phyloP scores from a whole-genome alignment of 441 rosid species.

The Populus trichocarpa region DNA sequence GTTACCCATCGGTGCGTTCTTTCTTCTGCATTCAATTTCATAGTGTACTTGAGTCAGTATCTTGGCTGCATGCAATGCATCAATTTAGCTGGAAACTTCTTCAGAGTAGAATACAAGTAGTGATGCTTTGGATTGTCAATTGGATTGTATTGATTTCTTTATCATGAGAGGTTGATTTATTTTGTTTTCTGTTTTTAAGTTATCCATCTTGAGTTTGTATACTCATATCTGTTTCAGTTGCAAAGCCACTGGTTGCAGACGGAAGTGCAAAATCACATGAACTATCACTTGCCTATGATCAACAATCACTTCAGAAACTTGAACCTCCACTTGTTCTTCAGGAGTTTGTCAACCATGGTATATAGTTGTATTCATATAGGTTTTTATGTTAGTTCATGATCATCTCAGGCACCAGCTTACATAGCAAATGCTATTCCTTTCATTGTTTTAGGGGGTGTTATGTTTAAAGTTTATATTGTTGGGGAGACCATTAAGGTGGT shows the following conservation, averaged over 20 bases:
- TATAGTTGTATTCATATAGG: not conserved
- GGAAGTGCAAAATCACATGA: constrained; percentile 75
- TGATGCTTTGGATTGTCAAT: not conserved
- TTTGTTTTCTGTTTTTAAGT: not conserved
- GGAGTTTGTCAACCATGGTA: constrained; percentile 74
- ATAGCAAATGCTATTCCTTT: not conserved
- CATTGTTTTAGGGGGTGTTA: constrained; percentile 62
- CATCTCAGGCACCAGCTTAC: constrained; percentile 4
- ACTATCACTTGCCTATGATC: constrained; percentile 55
- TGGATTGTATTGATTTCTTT: not conserved
- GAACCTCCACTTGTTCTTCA: constrained; percentile 69
- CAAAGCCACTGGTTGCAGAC: constrained; percentile 70
- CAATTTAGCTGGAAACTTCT: not conserved
- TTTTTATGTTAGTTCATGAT: not conserved
- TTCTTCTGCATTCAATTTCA: not conserved
- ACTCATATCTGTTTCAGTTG: constrained; percentile 37
- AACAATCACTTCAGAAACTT: constrained; percentile 46
- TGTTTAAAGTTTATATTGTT: constrained; percentile 68
- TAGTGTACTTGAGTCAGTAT: not conserved
- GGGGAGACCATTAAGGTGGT: constrained; percentile 66
- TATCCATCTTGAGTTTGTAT: not conserved
- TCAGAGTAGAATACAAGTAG: not conserved
- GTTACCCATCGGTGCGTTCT: constrained; percentile 63
- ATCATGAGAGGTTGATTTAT: not conserved
- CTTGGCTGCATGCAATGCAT: not conserved